phyloP scores from a whole-genome alignment of 106 monocot species.

The Dioscorea alata region DNA sequence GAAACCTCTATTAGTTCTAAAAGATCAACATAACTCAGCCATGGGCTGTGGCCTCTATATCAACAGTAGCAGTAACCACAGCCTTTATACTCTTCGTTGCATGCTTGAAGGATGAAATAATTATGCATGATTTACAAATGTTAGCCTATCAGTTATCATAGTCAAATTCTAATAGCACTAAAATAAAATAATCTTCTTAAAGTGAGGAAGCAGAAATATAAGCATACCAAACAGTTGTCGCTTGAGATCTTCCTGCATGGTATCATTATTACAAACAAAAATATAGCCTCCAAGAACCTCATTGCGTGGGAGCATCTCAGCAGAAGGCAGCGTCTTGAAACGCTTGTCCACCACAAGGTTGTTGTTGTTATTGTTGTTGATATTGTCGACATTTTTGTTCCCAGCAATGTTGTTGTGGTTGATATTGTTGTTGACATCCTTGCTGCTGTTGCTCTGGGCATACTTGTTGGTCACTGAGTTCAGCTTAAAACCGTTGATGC shows the following conservation, averaged over 20 bases:
- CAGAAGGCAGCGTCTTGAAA: constrained; percentile 67
- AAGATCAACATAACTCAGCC: too few species aligned
- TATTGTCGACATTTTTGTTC: constrained; percentile 17
- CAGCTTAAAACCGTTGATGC: constrained; percentile 52
- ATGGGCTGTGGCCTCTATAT: too few species aligned
- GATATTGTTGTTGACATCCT: constrained; percentile 31
- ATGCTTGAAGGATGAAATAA: too few species aligned
- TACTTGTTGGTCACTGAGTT: constrained; percentile 20
- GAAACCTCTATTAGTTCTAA: too few species aligned
- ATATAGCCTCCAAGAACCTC: constrained; percentile 86
- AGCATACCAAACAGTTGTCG: constrained; percentile 79
- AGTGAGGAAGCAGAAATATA: neutral
- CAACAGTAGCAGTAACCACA: too few species aligned
- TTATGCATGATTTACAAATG: too few species aligned
- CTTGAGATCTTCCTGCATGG: constrained; percentile 85
- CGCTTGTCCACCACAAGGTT: constrained; percentile 51
- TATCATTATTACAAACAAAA: constrained; percentile 94
- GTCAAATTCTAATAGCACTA: too few species aligned
- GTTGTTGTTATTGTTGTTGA: constrained; percentile 23
- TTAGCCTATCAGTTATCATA: too few species aligned
- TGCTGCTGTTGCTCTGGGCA: constrained; percentile 20
- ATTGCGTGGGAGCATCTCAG: constrained; percentile 84
- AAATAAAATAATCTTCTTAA: too few species aligned
- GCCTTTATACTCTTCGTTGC: too few species aligned
- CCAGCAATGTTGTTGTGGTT: constrained; percentile 11